Evolutionary conservation across 768 basidiomycete species (phyloP).

Genomic region (Lactifluus pinguis): DNA sequence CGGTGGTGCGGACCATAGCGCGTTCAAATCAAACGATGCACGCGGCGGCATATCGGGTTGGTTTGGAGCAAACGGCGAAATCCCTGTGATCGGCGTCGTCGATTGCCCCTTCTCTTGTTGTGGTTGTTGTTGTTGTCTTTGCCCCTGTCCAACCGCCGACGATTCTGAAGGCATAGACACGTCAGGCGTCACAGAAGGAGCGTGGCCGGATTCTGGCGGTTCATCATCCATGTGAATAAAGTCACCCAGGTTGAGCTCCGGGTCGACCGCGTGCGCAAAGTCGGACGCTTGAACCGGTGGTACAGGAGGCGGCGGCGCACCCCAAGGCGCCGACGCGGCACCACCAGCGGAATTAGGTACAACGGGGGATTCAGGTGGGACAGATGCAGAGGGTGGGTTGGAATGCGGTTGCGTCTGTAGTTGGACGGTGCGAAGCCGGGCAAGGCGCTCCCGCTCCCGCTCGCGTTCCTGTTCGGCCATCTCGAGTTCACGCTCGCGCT

Average conservation of each 20-base stretch:
- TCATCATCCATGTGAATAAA: constrained; percentile 21
- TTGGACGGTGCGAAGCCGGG: constrained; percentile 38
- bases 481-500: constrained; percentile 43
- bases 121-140: neutral
- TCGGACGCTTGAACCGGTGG: constrained; percentile 42
- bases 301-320: constrained; percentile 47
- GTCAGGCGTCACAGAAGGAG: neutral
- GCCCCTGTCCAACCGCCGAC: constrained; percentile 3
- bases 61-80: constrained; percentile 29
- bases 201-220: constrained; percentile 13
- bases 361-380: constrained; percentile 65
- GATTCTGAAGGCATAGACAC: neutral
- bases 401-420: constrained; percentile 26
- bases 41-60: constrained; percentile 38
- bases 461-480: constrained; percentile 57
- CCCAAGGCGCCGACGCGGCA: constrained; percentile 36
- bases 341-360: constrained; percentile 26
- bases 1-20: constrained; percentile 54
- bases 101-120: neutral
- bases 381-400: constrained; percentile 34
- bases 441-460: constrained; percentile 59
- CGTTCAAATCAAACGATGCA: constrained; percentile 59
- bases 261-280: constrained; percentile 17
- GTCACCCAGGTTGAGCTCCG: constrained; percentile 19
- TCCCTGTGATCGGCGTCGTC: constrained; percentile 23